Conservation (phyloP, 108 stramenopile genomes). For the Mayamaea pseudoterrestris region DNA sequence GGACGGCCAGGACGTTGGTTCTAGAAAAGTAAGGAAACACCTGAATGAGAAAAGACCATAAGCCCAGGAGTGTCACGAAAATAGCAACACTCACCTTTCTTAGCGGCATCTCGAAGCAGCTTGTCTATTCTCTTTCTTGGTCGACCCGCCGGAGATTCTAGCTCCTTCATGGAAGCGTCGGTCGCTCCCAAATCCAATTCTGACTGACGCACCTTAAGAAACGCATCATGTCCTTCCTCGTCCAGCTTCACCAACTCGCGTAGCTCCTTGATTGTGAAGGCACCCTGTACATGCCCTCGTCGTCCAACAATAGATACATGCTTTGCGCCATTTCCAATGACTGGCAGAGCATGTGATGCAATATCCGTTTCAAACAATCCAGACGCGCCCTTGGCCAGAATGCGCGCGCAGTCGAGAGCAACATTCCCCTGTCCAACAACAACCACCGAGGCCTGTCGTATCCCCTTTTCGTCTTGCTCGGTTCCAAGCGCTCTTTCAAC, state of each 20-base stretch:
- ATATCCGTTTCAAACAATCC: conserved; percentile 81
- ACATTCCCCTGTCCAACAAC: conserved; percentile 97
- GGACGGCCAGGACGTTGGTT: neutral
- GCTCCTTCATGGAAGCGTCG: conserved; percentile 47
- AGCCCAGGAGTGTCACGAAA: no score
- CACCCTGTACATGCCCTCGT: conserved; percentile 92
- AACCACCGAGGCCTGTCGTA: conserved; percentile 38
- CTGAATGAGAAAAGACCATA: no score
- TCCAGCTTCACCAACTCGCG: conserved; percentile 85
- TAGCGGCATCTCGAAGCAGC: conserved; percentile 28
- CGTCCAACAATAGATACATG: conserved; percentile 81
- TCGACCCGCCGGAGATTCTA: conserved; percentile 29
- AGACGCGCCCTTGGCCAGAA: conserved; percentile 72
- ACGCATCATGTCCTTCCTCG: conserved; percentile 31
- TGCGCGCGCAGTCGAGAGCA: conserved; percentile 89
- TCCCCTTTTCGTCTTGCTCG: neutral
- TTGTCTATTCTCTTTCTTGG: conserved; percentile 64
- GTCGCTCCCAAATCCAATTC: conserved; percentile 81
- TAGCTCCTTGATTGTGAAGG: conserved; percentile 98
- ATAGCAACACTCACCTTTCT: neutral
- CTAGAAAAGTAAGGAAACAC: no score
- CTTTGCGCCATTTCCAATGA: conserved; percentile 15
- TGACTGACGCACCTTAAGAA: conserved; percentile 47
- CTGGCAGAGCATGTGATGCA: conserved; percentile 46
- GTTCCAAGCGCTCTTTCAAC: conserved; percentile 6